Evolutionary conservation across 164 flowering plant species (phyloP).

Genomic region (Cinnamomum micranthum): DNA sequence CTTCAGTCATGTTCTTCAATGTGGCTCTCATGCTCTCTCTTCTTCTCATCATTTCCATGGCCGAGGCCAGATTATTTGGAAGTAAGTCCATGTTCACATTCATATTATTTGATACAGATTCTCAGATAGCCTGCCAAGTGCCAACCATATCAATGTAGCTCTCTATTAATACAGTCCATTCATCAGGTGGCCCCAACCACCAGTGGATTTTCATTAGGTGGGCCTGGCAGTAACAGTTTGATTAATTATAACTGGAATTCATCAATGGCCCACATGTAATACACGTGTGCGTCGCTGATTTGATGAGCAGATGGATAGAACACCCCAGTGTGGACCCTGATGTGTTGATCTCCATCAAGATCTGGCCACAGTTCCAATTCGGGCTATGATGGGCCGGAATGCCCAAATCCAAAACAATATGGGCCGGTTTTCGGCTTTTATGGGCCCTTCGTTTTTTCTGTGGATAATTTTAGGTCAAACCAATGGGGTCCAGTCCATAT

Average conservation of each 20-base stretch:
- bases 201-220: background rate
- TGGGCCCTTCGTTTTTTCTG: no score
- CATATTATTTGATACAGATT: background rate
- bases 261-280: background rate
- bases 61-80: constrained; percentile 6
- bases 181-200: background rate
- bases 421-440: no score
- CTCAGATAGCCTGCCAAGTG: background rate
- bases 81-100: background rate
- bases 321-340: no score
- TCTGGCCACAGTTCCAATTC: no score
- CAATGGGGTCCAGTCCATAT: no score
- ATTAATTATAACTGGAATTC: no score
- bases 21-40: constrained; percentile 12
- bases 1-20: constrained; percentile 2
- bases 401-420: no score
- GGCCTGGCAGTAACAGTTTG: background rate
- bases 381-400: no score
- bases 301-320: no score
- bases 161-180: background rate
- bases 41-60: constrained; percentile 11
- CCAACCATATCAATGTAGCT: background rate
- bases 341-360: no score
- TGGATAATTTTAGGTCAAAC: no score
- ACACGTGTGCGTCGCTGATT: background rate